Evolutionary conservation across 2,329 filamentous ascomycete species (phyloP).

Genomic region (Grosmannia clavigera): DNA sequence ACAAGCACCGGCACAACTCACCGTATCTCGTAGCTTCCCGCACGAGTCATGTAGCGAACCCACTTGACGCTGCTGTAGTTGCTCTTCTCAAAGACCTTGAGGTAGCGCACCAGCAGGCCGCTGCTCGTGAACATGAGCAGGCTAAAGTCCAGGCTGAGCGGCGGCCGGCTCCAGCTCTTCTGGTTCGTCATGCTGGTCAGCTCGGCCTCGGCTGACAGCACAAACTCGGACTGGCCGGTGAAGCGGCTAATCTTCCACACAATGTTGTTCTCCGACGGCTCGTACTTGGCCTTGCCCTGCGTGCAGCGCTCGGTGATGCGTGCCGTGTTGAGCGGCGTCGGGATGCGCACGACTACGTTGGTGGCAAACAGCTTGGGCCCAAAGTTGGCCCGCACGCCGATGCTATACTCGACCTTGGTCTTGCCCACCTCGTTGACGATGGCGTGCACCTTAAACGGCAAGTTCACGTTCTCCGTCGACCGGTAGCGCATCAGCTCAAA

Average conservation of each 20-base stretch:
- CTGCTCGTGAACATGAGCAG: constrained; percentile 97
- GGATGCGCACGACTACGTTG: constrained; percentile 88
- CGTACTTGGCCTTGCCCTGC: constrained; percentile 96
- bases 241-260: constrained; percentile 99
- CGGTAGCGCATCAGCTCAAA: constrained; percentile 99
- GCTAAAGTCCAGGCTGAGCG: constrained; percentile 82
- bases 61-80: constrained; percentile 99
- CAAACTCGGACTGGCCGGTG: constrained; percentile 92
- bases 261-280: constrained; percentile 94
- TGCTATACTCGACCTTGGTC: constrained; percentile 96
- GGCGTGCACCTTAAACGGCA: constrained; percentile 96
- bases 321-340: constrained; percentile 91
- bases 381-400: constrained; percentile 94
- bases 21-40: constrained; percentile 95
- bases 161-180: constrained; percentile 90
- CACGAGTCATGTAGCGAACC: constrained; percentile 98
- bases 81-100: constrained; percentile 98
- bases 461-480: constrained; percentile 94
- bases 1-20: constrained; percentile 22
- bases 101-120: constrained; percentile 78
- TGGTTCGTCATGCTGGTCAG: constrained; percentile 97
- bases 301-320: constrained; percentile 85
- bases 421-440: constrained; percentile 97
- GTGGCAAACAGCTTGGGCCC: constrained; percentile 93
- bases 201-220: constrained; percentile 84